phyloP scores from a whole-genome alignment of 2,329 filamentous ascomycete species.

The Alternaria sp. region DNA sequence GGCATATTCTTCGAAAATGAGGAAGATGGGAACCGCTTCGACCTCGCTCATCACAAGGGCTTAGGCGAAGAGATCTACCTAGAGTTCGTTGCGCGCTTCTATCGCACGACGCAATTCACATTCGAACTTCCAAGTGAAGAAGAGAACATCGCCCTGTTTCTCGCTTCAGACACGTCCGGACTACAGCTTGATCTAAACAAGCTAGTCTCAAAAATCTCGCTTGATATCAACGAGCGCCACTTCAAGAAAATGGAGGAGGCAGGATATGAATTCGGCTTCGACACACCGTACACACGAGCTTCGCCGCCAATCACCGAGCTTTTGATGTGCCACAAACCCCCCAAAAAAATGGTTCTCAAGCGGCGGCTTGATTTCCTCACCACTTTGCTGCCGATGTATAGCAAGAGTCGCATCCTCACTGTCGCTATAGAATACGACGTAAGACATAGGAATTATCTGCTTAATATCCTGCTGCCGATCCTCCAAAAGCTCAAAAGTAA shows the following conservation, averaged over 20 bases:
- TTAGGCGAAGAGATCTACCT: not conserved
- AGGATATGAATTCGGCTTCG: not conserved
- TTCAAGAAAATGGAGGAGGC: not conserved
- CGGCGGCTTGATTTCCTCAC: not conserved
- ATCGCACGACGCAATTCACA: not conserved
- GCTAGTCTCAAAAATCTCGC: not conserved
- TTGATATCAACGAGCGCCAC: not conserved
- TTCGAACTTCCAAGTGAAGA: not conserved
- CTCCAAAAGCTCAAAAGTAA: not conserved
- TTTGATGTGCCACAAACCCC: not conserved
- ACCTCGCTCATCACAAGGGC: not conserved
- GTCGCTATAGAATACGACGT: not conserved
- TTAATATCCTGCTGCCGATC: not conserved
- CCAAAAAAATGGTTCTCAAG: not conserved
- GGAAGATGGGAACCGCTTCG: not conserved
- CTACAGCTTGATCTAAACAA: not conserved
- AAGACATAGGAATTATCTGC: not conserved
- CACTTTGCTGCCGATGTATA: not conserved
- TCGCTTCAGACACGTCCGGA: not conserved
- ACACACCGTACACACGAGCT: not conserved
- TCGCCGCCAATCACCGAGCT: not conserved
- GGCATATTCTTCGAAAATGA: not conserved
- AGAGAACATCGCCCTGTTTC: not conserved
- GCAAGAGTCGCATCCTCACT: not conserved
- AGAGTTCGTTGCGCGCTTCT: not conserved